Percentiles rank a stretch among this genome's conserved stretches.
phyloP scores from a whole-genome alignment of 2,329 filamentous ascomycete species.

The Penicillium sp. region DNA sequence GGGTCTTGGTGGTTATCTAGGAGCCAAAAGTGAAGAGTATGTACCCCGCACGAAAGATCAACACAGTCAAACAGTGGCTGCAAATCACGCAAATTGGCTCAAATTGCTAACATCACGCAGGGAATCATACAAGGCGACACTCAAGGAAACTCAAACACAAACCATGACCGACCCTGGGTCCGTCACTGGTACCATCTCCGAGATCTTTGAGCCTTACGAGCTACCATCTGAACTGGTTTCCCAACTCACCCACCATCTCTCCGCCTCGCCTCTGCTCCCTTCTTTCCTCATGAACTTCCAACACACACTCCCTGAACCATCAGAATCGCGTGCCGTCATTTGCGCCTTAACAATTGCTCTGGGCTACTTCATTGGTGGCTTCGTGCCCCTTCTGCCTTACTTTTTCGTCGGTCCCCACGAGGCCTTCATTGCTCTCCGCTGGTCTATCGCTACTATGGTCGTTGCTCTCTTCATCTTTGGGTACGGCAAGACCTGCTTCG shows the following conservation, averaged over 20 bases:
- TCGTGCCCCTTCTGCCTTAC: constrained; percentile 55
- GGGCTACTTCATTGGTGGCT: constrained; percentile 45
- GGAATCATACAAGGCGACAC: constrained; percentile 41
- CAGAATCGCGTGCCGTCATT: constrained; percentile 36
- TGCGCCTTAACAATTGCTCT: constrained; percentile 43
- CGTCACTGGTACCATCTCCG: constrained; percentile 32
- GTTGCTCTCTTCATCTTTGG: constrained; percentile 53
- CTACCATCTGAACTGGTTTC: constrained; percentile 36
- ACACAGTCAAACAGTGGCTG: neutral
- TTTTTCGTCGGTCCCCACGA: constrained; percentile 71
- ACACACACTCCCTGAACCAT: constrained; percentile 40
- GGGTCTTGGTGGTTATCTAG: constrained; percentile 73
- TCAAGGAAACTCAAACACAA: constrained; percentile 36
- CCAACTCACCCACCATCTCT: constrained; percentile 37
- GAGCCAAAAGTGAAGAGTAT: constrained; percentile 52
- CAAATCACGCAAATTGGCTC: neutral
- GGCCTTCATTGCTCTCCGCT: constrained; percentile 71
- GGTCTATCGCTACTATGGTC: constrained; percentile 54
- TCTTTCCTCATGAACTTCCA: constrained; percentile 45
- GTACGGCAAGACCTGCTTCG: constrained; percentile 49
- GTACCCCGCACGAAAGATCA: constrained; percentile 9
- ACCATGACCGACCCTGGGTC: constrained; percentile 32
- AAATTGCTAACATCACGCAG: constrained; percentile 15
- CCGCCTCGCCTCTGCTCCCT: constrained; percentile 37
- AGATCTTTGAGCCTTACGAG: constrained; percentile 42